phyloP scores from a whole-genome alignment of 2,329 filamentous ascomycete genomes.

The Talaromyces sp. region DNA sequence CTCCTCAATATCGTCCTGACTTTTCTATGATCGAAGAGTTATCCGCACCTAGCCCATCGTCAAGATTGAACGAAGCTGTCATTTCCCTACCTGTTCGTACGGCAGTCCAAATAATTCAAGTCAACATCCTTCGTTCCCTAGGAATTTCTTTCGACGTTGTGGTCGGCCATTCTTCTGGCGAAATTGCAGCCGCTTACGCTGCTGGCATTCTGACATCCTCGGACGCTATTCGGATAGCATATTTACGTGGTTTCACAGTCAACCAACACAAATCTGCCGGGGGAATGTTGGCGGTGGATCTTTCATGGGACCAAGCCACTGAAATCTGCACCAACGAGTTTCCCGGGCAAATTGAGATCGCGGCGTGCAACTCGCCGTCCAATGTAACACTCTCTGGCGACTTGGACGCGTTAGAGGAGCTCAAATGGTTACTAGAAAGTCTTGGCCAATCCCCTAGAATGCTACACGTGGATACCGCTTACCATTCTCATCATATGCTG shows the following conservation, averaged over 20 bases:
- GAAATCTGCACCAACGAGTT: constrained; percentile 10
- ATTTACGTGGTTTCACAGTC: constrained; percentile 31
- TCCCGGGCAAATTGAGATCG: constrained; percentile 12
- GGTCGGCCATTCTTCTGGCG: constrained; percentile 43
- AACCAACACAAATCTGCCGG: constrained; percentile 13
- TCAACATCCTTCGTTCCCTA: constrained; percentile 15
- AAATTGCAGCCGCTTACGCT: constrained; percentile 43
- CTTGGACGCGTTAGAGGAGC: neutral
- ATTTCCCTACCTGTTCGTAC: constrained; percentile 16
- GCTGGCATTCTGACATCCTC: constrained; percentile 32
- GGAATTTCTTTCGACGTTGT: constrained; percentile 28
- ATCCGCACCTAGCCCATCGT: constrained; percentile 13
- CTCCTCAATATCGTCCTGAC: neutral
- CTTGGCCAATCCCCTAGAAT: constrained; percentile 24
- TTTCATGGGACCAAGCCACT: constrained; percentile 17
- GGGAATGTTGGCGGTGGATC: constrained; percentile 27
- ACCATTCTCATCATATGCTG: constrained; percentile 25
- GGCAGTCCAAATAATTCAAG: constrained; percentile 15
- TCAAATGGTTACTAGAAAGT: neutral
- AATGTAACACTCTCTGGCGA: neutral
- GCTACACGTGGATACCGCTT: constrained; percentile 33
- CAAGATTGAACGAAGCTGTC: neutral
- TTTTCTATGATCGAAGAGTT: constrained; percentile 19
- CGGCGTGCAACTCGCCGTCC: constrained; percentile 22
- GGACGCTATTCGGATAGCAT: constrained; percentile 35